phyloP scores from a whole-genome alignment of 768 basidiomycete species.

The Trametes gibbosa region DNA sequence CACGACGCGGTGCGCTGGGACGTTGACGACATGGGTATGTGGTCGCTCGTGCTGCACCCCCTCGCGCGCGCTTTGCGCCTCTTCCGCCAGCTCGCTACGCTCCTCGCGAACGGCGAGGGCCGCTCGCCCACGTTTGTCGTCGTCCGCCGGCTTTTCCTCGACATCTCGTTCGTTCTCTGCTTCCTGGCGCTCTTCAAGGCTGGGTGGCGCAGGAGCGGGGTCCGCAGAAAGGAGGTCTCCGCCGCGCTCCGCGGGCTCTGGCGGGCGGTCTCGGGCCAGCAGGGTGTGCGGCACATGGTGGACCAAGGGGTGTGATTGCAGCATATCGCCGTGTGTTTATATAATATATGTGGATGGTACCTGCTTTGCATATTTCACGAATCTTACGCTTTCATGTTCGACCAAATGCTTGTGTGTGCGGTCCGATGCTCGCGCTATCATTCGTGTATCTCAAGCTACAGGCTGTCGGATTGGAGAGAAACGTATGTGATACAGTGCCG shows the following conservation, averaged over 20 bases:
- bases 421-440: too few species aligned
- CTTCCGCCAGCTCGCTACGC: slow-evolving; percentile 49
- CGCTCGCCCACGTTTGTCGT: slow-evolving; percentile 67
- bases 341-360: neutral
- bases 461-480: neutral
- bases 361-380: neutral
- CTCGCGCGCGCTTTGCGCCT: slow-evolving; percentile 48
- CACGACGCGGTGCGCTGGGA: slow-evolving; percentile 46
- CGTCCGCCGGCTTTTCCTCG: slow-evolving; percentile 71
- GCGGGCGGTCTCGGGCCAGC: slow-evolving; percentile 65
- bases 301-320: slow-evolving; percentile 37
- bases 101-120: slow-evolving; percentile 59
- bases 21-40: slow-evolving; percentile 80
- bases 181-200: slow-evolving; percentile 56
- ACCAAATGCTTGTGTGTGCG: neutral
- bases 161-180: slow-evolving; percentile 70
- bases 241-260: slow-evolving; percentile 66
- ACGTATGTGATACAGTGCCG: slow-evolving; percentile 10
- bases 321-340: neutral
- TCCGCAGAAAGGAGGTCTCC: slow-evolving; percentile 65
- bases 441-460: neutral
- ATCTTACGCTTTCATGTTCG: neutral
- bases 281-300: slow-evolving; percentile 42
- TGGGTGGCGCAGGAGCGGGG: slow-evolving; percentile 67
- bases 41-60: slow-evolving; percentile 71